phyloP scores from a whole-genome alignment of 2,329 filamentous ascomycete species.

The Xylaria sp. region DNA sequence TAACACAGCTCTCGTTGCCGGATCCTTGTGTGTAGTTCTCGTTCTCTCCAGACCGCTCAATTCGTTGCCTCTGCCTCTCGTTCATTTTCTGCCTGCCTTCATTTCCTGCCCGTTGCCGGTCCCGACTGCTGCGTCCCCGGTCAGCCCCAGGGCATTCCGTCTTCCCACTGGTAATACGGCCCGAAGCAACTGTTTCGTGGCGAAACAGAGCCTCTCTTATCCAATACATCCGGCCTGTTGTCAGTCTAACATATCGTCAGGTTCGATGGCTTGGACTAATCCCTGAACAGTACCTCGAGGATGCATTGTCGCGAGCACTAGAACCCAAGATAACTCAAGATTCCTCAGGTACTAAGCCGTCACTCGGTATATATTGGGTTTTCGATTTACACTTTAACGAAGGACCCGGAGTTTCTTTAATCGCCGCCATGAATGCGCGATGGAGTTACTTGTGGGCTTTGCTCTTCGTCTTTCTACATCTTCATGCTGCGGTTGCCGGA shows the following conservation, averaged over 20 bases:
- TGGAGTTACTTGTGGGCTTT: slow-evolving; percentile 51
- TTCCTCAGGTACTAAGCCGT: slow-evolving; percentile 29
- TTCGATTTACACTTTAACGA: slow-evolving; percentile 1
- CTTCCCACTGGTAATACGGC: slow-evolving; percentile 2
- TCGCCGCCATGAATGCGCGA: slow-evolving; percentile 49
- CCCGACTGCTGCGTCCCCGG: slow-evolving; percentile 23
- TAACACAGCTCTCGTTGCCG: slow-evolving; percentile 30
- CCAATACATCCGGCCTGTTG: not conserved
- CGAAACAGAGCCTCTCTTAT: slow-evolving; percentile 8
- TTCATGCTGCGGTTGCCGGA: slow-evolving; percentile 52
- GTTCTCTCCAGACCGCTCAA: slow-evolving; percentile 25
- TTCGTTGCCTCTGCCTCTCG: slow-evolving; percentile 22
- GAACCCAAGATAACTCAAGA: slow-evolving; percentile 29
- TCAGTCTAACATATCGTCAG: slow-evolving; percentile 1
- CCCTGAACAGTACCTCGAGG: slow-evolving; percentile 27
- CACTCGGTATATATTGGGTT: slow-evolving; percentile 4
- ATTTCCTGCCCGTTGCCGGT: slow-evolving; percentile 22
- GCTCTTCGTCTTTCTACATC: slow-evolving; percentile 52
- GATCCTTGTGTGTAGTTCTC: slow-evolving; percentile 23
- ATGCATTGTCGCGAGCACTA: slow-evolving; percentile 37
- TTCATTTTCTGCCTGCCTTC: slow-evolving; percentile 22
- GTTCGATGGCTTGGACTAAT: slow-evolving; percentile 16
- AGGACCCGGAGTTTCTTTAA: not conserved
- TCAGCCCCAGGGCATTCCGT: slow-evolving; percentile 11
- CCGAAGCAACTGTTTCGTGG: slow-evolving; percentile 7